A percentile compares a stretch with the other conserved stretches of the same genome.
Conservation (phyloP, 108 stramenopile species). For the Nannochloropsis gaditana region DNA sequence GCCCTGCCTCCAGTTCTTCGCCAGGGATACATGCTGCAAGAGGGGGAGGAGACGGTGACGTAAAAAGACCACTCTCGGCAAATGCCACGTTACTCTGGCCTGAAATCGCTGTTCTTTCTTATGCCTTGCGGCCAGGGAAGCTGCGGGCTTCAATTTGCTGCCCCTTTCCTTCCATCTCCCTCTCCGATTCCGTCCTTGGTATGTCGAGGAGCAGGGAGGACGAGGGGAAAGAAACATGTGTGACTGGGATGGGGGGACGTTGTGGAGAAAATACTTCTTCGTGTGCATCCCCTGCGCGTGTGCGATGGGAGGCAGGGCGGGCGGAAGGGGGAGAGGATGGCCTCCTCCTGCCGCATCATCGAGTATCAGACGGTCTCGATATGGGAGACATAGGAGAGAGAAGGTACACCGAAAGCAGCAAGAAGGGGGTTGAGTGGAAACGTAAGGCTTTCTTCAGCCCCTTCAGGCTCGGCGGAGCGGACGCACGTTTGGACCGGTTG, state of each 20-base stretch:
- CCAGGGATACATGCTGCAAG: not conserved
- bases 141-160: not conserved
- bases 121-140: not conserved
- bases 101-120: not conserved
- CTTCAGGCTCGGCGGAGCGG: not conserved
- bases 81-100: no score
- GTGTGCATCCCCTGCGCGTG: no score
- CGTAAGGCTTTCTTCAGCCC: not conserved
- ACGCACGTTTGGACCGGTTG: not conserved
- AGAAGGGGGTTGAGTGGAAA: no score
- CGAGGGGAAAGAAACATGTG: not conserved
- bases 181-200: not conserved
- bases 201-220: not conserved
- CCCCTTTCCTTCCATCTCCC: not conserved
- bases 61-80: no score
- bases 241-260: not conserved
- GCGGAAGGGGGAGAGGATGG: not conserved
- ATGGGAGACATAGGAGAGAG: no score
- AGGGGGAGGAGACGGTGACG: not conserved
- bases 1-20: not conserved
- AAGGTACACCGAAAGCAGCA: no score
- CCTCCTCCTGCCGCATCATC: not conserved
- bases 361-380: not conserved
- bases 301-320: not conserved
- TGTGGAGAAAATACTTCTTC: not conserved